These are phyloP conservation scores for Zalerion maritima DNA, from an alignment of 495 filamentous ascomycete genomes.

Conservation along the genomic window DNA sequence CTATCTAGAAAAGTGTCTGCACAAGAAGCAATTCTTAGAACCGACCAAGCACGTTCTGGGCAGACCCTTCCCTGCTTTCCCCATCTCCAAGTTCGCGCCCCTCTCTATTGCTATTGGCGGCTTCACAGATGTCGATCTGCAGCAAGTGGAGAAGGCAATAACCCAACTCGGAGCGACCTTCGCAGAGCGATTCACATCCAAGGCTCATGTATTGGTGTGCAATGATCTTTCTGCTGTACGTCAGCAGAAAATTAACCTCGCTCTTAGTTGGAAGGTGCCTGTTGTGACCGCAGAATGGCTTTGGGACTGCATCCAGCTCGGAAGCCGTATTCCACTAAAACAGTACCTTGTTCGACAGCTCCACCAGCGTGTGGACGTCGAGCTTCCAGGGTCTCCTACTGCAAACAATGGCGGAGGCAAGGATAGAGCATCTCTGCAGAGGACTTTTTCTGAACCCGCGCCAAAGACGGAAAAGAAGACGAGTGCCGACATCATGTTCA, in stretches of 20 bases:
- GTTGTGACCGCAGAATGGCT: constrained; percentile 72
- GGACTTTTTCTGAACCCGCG: background rate
- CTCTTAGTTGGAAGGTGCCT: constrained; percentile 56
- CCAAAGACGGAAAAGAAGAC: background rate
- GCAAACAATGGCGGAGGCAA: background rate
- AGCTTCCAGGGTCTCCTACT: too few species aligned
- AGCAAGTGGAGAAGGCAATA: constrained; percentile 66
- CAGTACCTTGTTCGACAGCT: too few species aligned
- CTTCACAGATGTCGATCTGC: constrained; percentile 69
- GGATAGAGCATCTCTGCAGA: background rate
- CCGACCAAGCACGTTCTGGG: constrained; percentile 59
- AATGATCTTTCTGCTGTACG: constrained; percentile 37
- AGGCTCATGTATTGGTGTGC: constrained; percentile 56
- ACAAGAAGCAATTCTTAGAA: constrained; percentile 52
- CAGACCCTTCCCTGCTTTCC: constrained; percentile 55
- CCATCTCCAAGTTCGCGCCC: constrained; percentile 49
- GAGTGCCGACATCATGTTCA: background rate
- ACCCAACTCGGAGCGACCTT: constrained; percentile 64
- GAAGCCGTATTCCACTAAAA: constrained; percentile 35
- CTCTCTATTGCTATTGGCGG: constrained; percentile 66
- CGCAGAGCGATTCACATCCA: constrained; percentile 53
- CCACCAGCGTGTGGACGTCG: too few species aligned
- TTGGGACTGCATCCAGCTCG: constrained; percentile 55
- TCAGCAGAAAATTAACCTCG: constrained; percentile 64
- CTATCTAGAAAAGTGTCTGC: constrained; percentile 81